Evolutionary conservation across 257 asterid genomes (phyloP).

Genomic region (Solanum habrochaites): DNA sequence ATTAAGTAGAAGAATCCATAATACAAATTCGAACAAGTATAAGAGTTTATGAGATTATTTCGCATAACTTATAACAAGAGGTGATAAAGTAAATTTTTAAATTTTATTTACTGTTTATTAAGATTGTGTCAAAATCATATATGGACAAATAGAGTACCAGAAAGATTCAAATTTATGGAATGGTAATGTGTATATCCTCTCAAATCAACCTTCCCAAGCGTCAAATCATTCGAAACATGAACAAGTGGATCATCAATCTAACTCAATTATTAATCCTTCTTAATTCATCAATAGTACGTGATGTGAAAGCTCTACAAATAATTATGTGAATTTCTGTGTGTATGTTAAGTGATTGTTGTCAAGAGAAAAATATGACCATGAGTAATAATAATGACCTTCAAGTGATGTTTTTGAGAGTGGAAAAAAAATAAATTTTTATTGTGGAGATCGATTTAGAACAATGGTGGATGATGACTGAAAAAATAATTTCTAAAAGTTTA

Average conservation of each 20-base stretch:
- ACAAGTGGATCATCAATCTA: neutral
- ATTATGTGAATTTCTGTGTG: neutral
- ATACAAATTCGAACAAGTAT: no score
- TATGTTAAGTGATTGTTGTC: neutral
- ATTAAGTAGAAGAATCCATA: no score
- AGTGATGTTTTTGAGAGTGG: neutral
- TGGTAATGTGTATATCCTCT: neutral
- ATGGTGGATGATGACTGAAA: neutral
- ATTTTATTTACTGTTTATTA: no score
- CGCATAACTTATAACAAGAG: neutral
- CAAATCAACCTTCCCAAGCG: neutral
- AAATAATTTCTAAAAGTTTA: no score
- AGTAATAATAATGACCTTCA: neutral
- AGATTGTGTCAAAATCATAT: neutral
- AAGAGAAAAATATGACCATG: neutral
- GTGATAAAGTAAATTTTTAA: neutral
- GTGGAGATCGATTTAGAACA: neutral
- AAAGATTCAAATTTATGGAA: neutral
- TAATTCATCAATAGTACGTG: neutral
- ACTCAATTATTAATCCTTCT: neutral
- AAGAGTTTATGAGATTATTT: rapidly evolving
- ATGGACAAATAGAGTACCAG: neutral
- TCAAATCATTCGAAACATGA: neutral
- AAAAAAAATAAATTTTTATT: neutral
- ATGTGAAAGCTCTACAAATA: neutral